Percentiles rank a stretch among this genome's conserved stretches.
Conservation (phyloP, 2,329 filamentous ascomycete species). For the Hypoxylon sp. region DNA sequence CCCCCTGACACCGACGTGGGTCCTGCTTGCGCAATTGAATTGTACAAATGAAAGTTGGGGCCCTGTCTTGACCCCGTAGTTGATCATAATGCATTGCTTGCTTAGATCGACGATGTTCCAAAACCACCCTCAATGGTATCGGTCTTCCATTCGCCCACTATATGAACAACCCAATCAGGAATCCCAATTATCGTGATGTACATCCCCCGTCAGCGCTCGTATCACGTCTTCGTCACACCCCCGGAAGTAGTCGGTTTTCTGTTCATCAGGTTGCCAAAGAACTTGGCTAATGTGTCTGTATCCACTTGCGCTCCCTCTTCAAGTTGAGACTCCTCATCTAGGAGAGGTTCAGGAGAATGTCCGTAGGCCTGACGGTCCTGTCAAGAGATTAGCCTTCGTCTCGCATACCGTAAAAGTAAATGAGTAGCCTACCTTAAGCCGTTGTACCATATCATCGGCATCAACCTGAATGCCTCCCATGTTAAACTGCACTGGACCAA, state of each 20-base stretch:
- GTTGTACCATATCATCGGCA: constrained; percentile 91
- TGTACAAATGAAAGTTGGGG: constrained; percentile 35
- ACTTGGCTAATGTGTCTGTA: constrained; percentile 71
- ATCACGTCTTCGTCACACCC: constrained; percentile 45
- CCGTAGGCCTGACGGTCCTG: constrained; percentile 72
- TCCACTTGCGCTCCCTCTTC: constrained; percentile 63
- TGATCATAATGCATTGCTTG: constrained; percentile 16
- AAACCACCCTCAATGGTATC: neutral
- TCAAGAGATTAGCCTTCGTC: constrained; percentile 45
- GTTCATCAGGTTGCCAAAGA: constrained; percentile 73
- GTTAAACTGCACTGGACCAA: constrained; percentile 96
- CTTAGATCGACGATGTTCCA: neutral
- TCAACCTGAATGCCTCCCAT: constrained; percentile 98
- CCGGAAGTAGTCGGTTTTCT: constrained; percentile 58
- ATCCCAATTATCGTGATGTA: neutral
- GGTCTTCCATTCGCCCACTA: neutral
- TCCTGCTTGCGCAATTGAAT: constrained; percentile 1
- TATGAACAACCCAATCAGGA: constrained; percentile 4
- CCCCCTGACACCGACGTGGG: neutral
- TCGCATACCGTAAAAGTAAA: neutral
- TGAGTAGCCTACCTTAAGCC: constrained; percentile 77
- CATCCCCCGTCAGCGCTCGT: neutral
- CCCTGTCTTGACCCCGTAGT: neutral
- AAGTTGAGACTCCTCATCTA: constrained; percentile 55
- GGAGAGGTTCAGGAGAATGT: constrained; percentile 61